phyloP scores from a whole-genome alignment of 305 asterid genomes.

The Andrographis paniculata region DNA sequence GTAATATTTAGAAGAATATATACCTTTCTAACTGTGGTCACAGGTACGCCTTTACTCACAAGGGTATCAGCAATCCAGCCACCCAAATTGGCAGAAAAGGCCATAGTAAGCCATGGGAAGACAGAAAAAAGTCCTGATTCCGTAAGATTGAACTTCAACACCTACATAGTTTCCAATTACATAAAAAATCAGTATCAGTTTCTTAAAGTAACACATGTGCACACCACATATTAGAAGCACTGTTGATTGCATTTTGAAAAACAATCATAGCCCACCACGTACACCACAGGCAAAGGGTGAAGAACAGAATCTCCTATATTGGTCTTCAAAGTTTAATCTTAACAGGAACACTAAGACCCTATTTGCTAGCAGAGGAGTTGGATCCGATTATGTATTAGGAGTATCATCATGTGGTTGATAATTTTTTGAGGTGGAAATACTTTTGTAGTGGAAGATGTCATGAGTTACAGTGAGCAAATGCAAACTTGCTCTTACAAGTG shows the following conservation, averaged over 20 bases:
- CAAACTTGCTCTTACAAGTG: too few species aligned
- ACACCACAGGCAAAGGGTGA: not conserved
- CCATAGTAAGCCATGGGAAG: conserved; percentile 95
- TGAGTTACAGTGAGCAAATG: too few species aligned
- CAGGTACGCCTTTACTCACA: conserved; percentile 74
- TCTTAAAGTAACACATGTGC: too few species aligned
- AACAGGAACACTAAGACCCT: not conserved
- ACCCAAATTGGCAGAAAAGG: conserved; percentile 74
- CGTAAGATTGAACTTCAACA: conserved; percentile 75
- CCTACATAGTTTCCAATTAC: conserved; percentile 35
- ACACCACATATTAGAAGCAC: not conserved
- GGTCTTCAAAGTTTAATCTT: too few species aligned
- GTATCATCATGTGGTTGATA: too few species aligned
- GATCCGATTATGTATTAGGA: too few species aligned
- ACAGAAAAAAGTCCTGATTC: conserved; percentile 67
- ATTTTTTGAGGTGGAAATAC: too few species aligned
- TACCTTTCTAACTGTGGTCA: conserved; percentile 79
- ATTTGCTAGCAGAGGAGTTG: not conserved
- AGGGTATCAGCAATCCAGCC: conserved; percentile 93
- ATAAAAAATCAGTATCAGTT: conserved; percentile 8
- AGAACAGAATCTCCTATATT: not conserved
- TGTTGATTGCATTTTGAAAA: not conserved
- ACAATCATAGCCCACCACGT: too few species aligned
- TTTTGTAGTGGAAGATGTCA: too few species aligned
- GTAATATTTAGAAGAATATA: not conserved